These are phyloP conservation scores for Candolleomyces eurysporus DNA, from an alignment of 768 basidiomycete species.

Conservation along the genomic window DNA sequence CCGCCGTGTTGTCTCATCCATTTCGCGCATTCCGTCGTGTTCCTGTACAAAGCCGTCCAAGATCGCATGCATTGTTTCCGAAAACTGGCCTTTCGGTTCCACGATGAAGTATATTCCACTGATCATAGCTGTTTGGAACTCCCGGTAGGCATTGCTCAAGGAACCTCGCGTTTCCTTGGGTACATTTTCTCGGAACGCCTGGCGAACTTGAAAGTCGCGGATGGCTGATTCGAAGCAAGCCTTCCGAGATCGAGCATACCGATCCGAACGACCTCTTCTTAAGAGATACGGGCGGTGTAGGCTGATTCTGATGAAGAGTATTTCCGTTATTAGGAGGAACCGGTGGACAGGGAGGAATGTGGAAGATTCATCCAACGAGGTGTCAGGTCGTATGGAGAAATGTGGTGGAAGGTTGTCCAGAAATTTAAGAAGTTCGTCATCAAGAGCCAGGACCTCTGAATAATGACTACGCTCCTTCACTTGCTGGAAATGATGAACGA, in stretches of 20 bases:
- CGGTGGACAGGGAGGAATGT: constrained; percentile 78
- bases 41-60: constrained; percentile 76
- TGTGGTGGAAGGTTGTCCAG: constrained; percentile 76
- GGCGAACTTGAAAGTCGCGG: constrained; percentile 79
- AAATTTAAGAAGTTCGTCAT: constrained; percentile 81
- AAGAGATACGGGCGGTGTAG: constrained; percentile 88
- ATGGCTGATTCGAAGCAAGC: constrained; percentile 93
- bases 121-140: constrained; percentile 89
- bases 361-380: constrained; percentile 63
- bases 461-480: constrained; percentile 77
- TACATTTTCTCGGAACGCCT: constrained; percentile 59
- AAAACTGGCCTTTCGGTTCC: constrained; percentile 70
- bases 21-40: constrained; percentile 59
- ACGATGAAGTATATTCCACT: constrained; percentile 83
- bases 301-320: constrained; percentile 81
- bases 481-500: constrained; percentile 92
- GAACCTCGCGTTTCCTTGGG: constrained; percentile 66
- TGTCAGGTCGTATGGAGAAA: constrained; percentile 75
- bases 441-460: constrained; percentile 75
- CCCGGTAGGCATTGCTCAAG: constrained; percentile 78
- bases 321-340: constrained; percentile 86
- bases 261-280: constrained; percentile 73
- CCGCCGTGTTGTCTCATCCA: constrained; percentile 79
- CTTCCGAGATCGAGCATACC: constrained; percentile 74
- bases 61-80: constrained; percentile 72